Percentiles rank a stretch among this genome's conserved stretches.
Evolutionary conservation across 352 stramenopile genomes (phyloP).

Genomic region (Phytophthora brassicae): DNA sequence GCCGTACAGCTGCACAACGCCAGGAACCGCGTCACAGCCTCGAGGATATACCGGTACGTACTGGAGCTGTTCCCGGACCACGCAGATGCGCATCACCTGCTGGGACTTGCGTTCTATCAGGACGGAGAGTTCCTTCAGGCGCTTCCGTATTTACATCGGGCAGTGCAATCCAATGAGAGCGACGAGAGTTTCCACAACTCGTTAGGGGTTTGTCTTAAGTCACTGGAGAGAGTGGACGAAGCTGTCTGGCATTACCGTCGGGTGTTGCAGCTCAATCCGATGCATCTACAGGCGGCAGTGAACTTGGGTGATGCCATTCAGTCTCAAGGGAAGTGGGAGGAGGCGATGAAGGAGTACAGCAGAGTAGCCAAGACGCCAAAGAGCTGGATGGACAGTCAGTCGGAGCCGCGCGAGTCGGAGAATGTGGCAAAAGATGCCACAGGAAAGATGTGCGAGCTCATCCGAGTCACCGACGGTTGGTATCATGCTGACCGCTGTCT

Average conservation of each 20-base stretch:
- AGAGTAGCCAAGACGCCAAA: slow-evolving; percentile 36
- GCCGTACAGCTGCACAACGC: slow-evolving; percentile 44
- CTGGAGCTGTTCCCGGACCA: slow-evolving; percentile 56
- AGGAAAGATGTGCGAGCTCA: slow-evolving; percentile 53
- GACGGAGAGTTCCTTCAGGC: slow-evolving; percentile 35
- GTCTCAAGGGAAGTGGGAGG: slow-evolving; percentile 50
- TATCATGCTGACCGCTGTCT: slow-evolving; percentile 57
- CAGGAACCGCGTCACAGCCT: slow-evolving; percentile 28
- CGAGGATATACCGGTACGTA: slow-evolving; percentile 52
- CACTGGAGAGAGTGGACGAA: slow-evolving; percentile 38
- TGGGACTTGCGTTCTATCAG: slow-evolving; percentile 54
- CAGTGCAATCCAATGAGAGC: slow-evolving; percentile 45
- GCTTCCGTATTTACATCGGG: slow-evolving; percentile 39
- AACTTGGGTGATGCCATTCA: slow-evolving; percentile 58
- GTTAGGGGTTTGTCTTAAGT: slow-evolving; percentile 51
- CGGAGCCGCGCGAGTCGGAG: slow-evolving; percentile 21
- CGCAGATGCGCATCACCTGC: slow-evolving; percentile 44
- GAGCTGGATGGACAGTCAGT: slow-evolving; percentile 15
- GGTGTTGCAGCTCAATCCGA: slow-evolving; percentile 54
- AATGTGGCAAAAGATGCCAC: slow-evolving; percentile 39
- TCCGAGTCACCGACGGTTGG: slow-evolving; percentile 49
- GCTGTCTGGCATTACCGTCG: slow-evolving; percentile 48
- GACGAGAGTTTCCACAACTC: slow-evolving; percentile 59
- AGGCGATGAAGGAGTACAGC: slow-evolving; percentile 54
- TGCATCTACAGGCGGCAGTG: slow-evolving; percentile 43